phyloP scores from a whole-genome alignment of 2,329 filamentous ascomycete genomes.

The Epichloe baconii region DNA sequence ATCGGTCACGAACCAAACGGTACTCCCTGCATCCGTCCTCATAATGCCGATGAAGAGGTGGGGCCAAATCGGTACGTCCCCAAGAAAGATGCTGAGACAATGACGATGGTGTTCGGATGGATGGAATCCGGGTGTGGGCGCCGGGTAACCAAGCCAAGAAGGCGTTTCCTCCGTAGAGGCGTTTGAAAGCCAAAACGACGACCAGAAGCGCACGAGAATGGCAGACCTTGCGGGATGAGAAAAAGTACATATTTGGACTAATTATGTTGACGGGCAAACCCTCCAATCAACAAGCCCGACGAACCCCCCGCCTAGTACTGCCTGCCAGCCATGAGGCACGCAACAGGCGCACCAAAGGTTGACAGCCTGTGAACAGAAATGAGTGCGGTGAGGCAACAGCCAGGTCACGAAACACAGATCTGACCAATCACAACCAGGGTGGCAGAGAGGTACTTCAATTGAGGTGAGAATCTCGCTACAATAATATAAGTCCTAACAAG shows the following conservation, averaged over 20 bases:
- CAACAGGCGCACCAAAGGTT: too few species aligned
- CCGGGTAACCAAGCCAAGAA: neutral
- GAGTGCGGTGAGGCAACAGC: too few species aligned
- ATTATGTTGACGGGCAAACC: neutral
- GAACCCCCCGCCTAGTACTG: too few species aligned
- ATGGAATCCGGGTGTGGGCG: neutral
- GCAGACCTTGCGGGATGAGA: neutral
- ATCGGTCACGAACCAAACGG: neutral
- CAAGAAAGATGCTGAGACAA: neutral
- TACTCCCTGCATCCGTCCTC: neutral
- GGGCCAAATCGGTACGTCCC: neutral
- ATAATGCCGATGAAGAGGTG: conserved; percentile 2
- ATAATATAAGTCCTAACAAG: too few species aligned
- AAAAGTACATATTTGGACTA: neutral
- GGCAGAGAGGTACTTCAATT: too few species aligned
- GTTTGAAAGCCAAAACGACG: neutral
- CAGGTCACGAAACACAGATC: too few species aligned
- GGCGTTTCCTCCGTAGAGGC: neutral
- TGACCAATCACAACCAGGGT: too few species aligned
- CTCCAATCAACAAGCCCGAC: neutral
- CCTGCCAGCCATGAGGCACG: too few species aligned
- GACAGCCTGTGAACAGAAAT: too few species aligned
- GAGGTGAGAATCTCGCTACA: too few species aligned
- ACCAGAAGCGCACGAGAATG: neutral
- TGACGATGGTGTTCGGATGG: neutral